Evolutionary conservation across 306 rosid genomes (phyloP), one percentile per base, ranked within the genome.

Genomic region (Cicer bijugum): DNA sequence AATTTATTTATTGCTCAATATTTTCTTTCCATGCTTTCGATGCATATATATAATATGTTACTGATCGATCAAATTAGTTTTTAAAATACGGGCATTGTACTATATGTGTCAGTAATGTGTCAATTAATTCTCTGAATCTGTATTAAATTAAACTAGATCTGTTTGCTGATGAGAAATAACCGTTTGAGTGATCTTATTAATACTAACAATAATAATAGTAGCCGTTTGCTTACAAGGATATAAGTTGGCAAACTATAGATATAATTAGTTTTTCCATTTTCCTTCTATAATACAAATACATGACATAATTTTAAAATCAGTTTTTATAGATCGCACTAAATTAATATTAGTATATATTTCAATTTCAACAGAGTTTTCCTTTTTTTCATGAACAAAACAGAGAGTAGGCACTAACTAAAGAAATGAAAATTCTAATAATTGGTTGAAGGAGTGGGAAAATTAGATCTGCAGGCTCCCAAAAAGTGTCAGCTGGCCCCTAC

Each of bases 101-200:
- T 5, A 72, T 43, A 1, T 44, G 52, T 63, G 77, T 39, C 35
- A 59, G 59, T n/a, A 15, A 62, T 68, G 55, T 58, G 55, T 6
- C 65, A 42, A 70, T 50, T 70, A 69, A 48, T 78, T 78, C 72
- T 71, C 77, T 51, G 67, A 71, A 71, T 20, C 14, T 48, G 50
- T 43, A 35, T 72, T 72, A 9, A 7, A 40, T 71, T 6, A 43
- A 53, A 55, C 62, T 62, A 43, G 42, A 42, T 52, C 73, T 33
- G 57, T 64, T 63, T 75, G 14, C 16, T 40, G 19, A 11, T 51
- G 37, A 60, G 17, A n/a, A 60, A 33, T 33, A 61, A 62, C 40
- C 39, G 51, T 48, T 74, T 28, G 51, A 28, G 67, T 42, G 4
- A 33, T 47, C 50, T 58, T 43, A 58, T 53, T 37, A 68, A 37